A percentile compares a stretch with the other conserved stretches of the same genome.
Conservation (phyloP, 805 yeast species). For the Tetrapisispora nanseiensis region DNA sequence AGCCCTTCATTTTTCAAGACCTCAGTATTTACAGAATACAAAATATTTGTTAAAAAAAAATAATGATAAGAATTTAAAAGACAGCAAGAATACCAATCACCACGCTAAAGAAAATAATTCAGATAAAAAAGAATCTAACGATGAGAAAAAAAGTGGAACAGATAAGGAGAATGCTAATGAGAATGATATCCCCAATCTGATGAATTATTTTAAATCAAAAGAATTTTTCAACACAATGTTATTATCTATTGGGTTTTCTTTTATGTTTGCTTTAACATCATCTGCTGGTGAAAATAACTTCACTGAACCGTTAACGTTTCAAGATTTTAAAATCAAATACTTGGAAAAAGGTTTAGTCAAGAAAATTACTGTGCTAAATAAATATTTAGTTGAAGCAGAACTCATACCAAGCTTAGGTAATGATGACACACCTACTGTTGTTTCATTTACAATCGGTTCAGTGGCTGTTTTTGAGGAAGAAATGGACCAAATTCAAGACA, state of each 20-base stretch:
- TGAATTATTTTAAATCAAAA: slow-evolving; percentile 34
- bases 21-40: not conserved
- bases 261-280: slow-evolving; percentile 30
- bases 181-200: slow-evolving; percentile 9
- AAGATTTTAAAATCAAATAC: slow-evolving; percentile 75
- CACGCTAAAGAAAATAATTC: not conserved
- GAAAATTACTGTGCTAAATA: slow-evolving; percentile 63
- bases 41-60: too few species aligned
- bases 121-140: not conserved
- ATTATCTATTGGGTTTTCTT: slow-evolving; percentile 31
- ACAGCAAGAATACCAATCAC: not conserved
- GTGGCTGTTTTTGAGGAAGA: slow-evolving; percentile 79
- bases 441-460: slow-evolving; percentile 79
- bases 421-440: slow-evolving; percentile 32
- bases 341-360: slow-evolving; percentile 72
- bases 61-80: too few species aligned
- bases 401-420: slow-evolving; percentile 34
- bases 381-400: slow-evolving; percentile 60
- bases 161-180: slow-evolving; percentile 6
- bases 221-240: slow-evolving; percentile 34
- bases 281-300: slow-evolving; percentile 16
- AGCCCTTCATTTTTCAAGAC: not conserved
- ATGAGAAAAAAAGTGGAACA: not conserved
- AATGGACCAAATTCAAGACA: slow-evolving; percentile 62
- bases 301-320: slow-evolving; percentile 44